Conservation (phyloP, 2,329 filamentous ascomycete species). For the Paracamarosporium sp. region DNA sequence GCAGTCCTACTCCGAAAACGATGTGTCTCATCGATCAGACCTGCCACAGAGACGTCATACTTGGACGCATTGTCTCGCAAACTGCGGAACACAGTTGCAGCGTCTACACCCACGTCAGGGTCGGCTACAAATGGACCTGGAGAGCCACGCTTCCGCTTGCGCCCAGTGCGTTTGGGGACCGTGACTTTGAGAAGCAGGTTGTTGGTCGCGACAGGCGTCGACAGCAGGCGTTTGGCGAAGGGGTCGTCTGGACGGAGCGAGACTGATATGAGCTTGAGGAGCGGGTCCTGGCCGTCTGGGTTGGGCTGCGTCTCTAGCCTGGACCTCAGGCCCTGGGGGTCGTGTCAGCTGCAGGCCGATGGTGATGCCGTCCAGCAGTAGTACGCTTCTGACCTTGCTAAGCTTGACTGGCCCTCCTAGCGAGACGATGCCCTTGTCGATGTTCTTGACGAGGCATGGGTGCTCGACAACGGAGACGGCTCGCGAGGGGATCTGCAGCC, state of each 20-base stretch:
- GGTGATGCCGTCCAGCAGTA: background rate
- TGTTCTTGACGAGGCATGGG: constrained; percentile 69
- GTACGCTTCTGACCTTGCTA: constrained; percentile 53
- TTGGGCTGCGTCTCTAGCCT: constrained; percentile 30
- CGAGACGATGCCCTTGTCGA: constrained; percentile 69
- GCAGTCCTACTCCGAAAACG: constrained; percentile 72
- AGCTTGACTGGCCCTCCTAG: constrained; percentile 64
- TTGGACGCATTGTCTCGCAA: constrained; percentile 73
- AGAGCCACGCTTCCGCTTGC: constrained; percentile 83
- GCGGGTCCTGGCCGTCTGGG: constrained; percentile 38
- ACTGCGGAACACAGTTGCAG: constrained; percentile 62
- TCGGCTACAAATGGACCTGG: constrained; percentile 63
- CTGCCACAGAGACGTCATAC: constrained; percentile 74
- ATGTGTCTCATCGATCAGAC: constrained; percentile 79
- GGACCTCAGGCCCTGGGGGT: constrained; percentile 33
- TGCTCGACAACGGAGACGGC: constrained; percentile 70
- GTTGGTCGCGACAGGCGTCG: constrained; percentile 76
- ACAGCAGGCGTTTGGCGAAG: constrained; percentile 78
- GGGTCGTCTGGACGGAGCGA: constrained; percentile 82
- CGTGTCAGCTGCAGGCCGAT: constrained; percentile 7
- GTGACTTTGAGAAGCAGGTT: constrained; percentile 88
- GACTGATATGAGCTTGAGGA: constrained; percentile 65
- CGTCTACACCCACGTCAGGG: constrained; percentile 39
- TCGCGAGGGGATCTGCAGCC: constrained; percentile 59
- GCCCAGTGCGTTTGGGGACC: constrained; percentile 83